phyloP scores from a whole-genome alignment of 306 rosid species.

The Corylus avellana region DNA sequence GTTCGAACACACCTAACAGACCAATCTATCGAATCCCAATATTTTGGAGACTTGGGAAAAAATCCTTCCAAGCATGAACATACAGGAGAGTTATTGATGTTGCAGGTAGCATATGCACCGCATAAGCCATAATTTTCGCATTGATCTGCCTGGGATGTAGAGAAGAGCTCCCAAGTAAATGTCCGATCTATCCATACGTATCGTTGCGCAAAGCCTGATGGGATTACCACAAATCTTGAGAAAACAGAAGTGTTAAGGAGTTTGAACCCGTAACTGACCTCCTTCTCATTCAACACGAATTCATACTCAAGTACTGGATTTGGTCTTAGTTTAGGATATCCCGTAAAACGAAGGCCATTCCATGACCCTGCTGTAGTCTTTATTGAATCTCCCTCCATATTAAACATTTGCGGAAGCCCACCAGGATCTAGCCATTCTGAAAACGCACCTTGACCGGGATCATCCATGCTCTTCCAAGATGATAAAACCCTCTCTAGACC shows the following conservation, averaged over 20 bases:
- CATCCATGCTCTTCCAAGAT: background rate
- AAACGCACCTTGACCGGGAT: background rate
- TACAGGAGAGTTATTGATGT: background rate
- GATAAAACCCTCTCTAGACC: background rate
- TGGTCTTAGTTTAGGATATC: background rate
- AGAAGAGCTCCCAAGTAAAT: slow-evolving; percentile 14
- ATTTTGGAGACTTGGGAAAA: background rate
- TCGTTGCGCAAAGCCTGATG: slow-evolving; percentile 19
- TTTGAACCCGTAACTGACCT: background rate
- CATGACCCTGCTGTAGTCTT: background rate
- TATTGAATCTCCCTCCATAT: background rate
- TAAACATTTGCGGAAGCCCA: background rate
- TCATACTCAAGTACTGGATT: background rate
- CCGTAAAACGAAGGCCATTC: background rate
- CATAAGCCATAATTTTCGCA: slow-evolving; percentile 36
- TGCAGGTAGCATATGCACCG: slow-evolving; percentile 28
- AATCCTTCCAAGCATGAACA: slow-evolving; percentile 37
- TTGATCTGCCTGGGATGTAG: slow-evolving; percentile 6
- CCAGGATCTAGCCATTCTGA: background rate
- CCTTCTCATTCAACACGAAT: background rate
- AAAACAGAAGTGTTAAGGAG: background rate
- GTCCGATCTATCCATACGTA: slow-evolving; percentile 16
- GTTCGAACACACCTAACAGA: slow-evolving; percentile 28
- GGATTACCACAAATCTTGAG: slow-evolving; percentile 14
- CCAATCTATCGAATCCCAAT: slow-evolving; percentile 17